Evolutionary conservation across 2,329 filamentous ascomycete genomes (phyloP), one percentile per base, ranked within the genome.

Genomic region (Neocatenulostroma microsporum): DNA sequence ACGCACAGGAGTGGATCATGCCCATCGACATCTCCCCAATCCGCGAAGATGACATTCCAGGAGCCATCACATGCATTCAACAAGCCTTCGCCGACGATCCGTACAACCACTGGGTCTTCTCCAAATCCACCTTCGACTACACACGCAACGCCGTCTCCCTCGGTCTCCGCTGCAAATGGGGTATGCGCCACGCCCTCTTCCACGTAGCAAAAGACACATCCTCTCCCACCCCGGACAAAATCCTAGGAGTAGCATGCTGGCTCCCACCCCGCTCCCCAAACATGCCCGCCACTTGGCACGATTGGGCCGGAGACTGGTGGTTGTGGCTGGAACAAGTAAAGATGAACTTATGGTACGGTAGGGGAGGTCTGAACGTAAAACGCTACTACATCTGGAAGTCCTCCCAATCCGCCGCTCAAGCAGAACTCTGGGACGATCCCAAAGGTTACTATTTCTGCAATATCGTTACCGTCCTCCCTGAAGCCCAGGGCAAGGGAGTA

Each of bases 381-480:
- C 73, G 82, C 5, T 85, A 85, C 54, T 79, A 74, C 57, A 80
- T 84, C 47, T 85, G 80, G 80, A 85, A 85, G 51, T 66, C 67
- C 4, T 68, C 72, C 5, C 81, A 86, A 56, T 68, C 71, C 0
- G 63, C 73, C 25, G 76, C 73, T 1, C 80, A 84, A 37, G 62
- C 63, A 0, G 61, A 72, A 18, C 60, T 84, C 3, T 85, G 80
- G 81, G 74, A 64, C 0, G 77, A 82, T 39, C 67, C 71, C 0
- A 64, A 69, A 4, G 82, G 82, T 0, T 85, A 85, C 51, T 85
- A 84, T 51, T 85, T 85, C 47, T 79, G 82, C 46, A 86, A 85
- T 51, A 82, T 85, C 42, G 75, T 85, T 49, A 79, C 80, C 0
- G 80, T 85, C 1, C 56, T 74, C 12, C 78, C 80, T 0, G 70